Base-by-base conservation (phyloP, 331 rosid genomes). In the Quercus tomentella region DNA sequence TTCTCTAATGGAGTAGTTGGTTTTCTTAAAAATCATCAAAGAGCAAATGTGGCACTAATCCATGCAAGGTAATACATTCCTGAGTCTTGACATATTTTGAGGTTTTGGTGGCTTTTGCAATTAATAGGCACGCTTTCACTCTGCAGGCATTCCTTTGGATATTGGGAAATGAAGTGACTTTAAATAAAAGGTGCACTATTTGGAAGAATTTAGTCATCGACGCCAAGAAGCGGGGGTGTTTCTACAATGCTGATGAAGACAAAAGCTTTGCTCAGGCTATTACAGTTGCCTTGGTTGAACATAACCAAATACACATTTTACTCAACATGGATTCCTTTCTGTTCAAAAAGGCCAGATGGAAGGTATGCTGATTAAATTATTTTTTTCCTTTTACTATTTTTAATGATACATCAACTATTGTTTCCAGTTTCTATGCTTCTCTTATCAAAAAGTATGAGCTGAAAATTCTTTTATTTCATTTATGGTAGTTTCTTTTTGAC, bases 1-100 rank as follows among this genome's bases (percentile, higher is more conserved):
- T 72, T 89, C 8, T 86, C 90, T 0, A 86, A 52, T 6, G 86
- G 87, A 22, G 79, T 81, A 0, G 33, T 86, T 17, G 85, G 89
- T 49, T 86, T 89, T 26, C 75, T 89, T 55, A 79, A 88, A 6
- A 81, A 80, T 56, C 33, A 0, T 31, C 89, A 85, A 68, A 80
- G 90, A 74, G 77, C 85, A 51, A 89, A 89, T 78, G 92, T 86
- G 51, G 89, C 89, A 4, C 77, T 89, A 60, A 86, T 86, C 2
- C 83, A 83, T 9, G 90, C 92, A 6, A 80, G 90, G 92, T 88
- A 76, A 35, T 10, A 15, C 11, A 18, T 35, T 35, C 9, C 6
- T 35, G 41, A 35, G 8, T 6, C 41, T 35, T 6, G 41, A 31
- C 4, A 20, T 55, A 45, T 30, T 73, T 21, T 11, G 51, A 10